Evolutionary conservation across 2,329 filamentous ascomycete genomes (phyloP), one percentile per base, ranked within the genome.

Genomic region (Penicillium sp.): DNA sequence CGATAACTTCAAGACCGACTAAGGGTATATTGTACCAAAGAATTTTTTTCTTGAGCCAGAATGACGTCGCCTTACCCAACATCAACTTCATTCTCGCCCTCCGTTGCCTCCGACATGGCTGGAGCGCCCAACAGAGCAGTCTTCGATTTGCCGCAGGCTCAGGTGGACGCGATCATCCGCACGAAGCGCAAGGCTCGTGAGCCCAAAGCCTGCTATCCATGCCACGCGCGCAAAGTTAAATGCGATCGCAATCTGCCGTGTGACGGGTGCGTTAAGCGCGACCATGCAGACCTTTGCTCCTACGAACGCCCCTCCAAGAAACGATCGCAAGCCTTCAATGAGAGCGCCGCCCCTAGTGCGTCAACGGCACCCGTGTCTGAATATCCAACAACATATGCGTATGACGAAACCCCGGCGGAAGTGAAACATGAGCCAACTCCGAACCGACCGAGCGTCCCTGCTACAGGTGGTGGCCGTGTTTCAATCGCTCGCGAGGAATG

Each of bases 251-350:
- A 79, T 48, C 65, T 79, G 9, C 78, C 78, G 4, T 80, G 78
- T 65, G 77, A 79, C 58, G 77, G 77, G 21, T 80, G 78, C 57
- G 76, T 80, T 46, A 79, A 79, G 64, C 73, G 78, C 61, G 78
- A 79, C 62, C 78, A 80, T 64, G 76, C 77, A 34, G 76, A 80
- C 50, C 72, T 79, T 15, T 80, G 78, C 61, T 79, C 78, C 9
- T 80, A 80, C 60, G 77, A 80, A 67, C 74, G 78, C 5, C 78
- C 78, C 9, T 76, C 75, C 27, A 80, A 80, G 65, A 78, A 78
- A 64, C 68, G 77, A 33, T 61, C 66, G n/a, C 60, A 69, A 36
- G 51, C 64, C 25, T 66, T 71, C 46, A 55, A 54, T 2, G 62
- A 70, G 13, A 68, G 65, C 33, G 58, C 65, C 3, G 44, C 60